Percentiles rank a stretch among this genome's conserved stretches.
phyloP scores from a whole-genome alignment of 2,329 filamentous ascomycete genomes.

The Cladosporium colombiae region DNA sequence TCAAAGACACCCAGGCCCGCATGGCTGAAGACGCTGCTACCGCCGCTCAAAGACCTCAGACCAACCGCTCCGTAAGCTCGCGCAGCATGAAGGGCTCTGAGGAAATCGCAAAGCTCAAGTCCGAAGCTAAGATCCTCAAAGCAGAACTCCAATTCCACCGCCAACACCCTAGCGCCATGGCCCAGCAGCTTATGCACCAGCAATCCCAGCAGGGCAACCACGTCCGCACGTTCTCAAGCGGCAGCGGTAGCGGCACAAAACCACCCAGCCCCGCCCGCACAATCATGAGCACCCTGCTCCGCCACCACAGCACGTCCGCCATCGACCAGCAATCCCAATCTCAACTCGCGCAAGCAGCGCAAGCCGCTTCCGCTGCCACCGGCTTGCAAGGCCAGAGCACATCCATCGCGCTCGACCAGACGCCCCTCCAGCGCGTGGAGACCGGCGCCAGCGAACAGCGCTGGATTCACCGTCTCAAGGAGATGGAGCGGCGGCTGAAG shows the following conservation, averaged over 20 bases:
- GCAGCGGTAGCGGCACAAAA: constrained; percentile 20
- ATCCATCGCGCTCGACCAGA: constrained; percentile 44
- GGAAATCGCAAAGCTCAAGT: constrained; percentile 60
- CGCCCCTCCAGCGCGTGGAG: constrained; percentile 32
- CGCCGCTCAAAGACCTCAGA: constrained; percentile 27
- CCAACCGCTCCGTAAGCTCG: constrained; percentile 40
- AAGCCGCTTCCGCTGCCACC: constrained; percentile 13
- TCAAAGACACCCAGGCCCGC: constrained; percentile 62
- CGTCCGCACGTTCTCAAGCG: constrained; percentile 9
- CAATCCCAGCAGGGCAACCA: constrained; percentile 27
- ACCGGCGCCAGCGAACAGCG: constrained; percentile 60
- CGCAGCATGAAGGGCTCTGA: constrained; percentile 46
- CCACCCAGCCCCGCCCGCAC: constrained; percentile 39
- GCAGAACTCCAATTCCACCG: constrained; percentile 67
- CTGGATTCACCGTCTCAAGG: constrained; percentile 82
- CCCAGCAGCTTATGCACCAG: constrained; percentile 36
- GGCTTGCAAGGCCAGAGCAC: constrained; percentile 39
- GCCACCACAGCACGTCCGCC: constrained; percentile 56
- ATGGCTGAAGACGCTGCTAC: constrained; percentile 49
- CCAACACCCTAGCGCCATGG: constrained; percentile 39
- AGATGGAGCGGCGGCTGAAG: constrained; percentile 86
- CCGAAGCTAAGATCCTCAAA: constrained; percentile 61
- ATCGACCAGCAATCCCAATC: constrained; percentile 44
- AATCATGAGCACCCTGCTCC: constrained; percentile 54
- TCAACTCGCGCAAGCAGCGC: constrained; percentile 19